A percentile compares a stretch with the other conserved stretches of the same genome.
These are phyloP conservation scores for Quercus cerris DNA, from an alignment of 306 rosid genomes.

Conservation along the genomic window DNA sequence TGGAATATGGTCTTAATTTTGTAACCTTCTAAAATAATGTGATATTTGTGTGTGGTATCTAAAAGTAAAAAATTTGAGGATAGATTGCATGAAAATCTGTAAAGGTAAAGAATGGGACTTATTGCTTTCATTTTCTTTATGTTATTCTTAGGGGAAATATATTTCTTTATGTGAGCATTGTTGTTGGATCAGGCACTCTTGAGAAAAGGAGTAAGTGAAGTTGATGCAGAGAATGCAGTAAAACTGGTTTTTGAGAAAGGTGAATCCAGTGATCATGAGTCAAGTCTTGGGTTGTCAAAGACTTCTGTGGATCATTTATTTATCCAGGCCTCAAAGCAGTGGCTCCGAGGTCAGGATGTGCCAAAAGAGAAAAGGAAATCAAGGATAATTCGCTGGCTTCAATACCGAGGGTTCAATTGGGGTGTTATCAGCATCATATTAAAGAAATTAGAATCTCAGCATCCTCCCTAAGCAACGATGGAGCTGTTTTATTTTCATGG, in stretches of 20 bases:
- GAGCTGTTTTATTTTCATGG: conserved; percentile 9
- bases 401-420: conserved; percentile 79
- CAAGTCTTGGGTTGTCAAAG: conserved; percentile 43
- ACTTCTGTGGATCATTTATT: conserved; percentile 55
- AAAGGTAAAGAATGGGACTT: background rate
- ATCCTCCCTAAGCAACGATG: conserved; percentile 40
- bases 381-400: conserved; percentile 78
- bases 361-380: conserved; percentile 69
- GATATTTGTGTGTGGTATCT: background rate
- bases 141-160: conserved; percentile 10
- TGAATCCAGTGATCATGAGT: conserved; percentile 17
- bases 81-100: background rate
- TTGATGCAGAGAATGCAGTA: conserved; percentile 71
- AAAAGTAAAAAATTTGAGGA: background rate
- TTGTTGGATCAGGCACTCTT: conserved; percentile 68
- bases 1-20: background rate
- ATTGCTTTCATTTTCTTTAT: background rate
- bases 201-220: conserved; percentile 74
- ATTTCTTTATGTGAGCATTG: conserved; percentile 7
- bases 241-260: conserved; percentile 54
- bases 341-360: conserved; percentile 60
- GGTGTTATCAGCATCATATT: conserved; percentile 51
- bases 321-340: conserved; percentile 80
- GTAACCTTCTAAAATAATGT: background rate
- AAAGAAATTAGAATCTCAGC: conserved; percentile 54